Conservation (phyloP, 2,329 filamentous ascomycete genomes). For the Thelonectria blattea region DNA sequence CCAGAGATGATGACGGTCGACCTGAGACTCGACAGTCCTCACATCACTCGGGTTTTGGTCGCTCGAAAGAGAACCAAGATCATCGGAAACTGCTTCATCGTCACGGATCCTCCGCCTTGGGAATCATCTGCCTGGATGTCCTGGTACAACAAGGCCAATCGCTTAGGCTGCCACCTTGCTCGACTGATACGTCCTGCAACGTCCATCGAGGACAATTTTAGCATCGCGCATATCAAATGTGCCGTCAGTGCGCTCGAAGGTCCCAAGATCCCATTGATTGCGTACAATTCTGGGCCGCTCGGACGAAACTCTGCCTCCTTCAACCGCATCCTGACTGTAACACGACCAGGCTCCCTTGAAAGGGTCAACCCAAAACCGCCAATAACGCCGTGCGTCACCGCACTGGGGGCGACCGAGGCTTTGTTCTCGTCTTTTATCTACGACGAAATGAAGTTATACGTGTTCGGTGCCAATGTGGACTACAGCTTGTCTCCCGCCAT, state of each 20-base stretch:
- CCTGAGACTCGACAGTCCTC: slow-evolving; percentile 58
- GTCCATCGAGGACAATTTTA: slow-evolving; percentile 67
- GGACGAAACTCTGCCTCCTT: slow-evolving; percentile 71
- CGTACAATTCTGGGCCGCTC: slow-evolving; percentile 68
- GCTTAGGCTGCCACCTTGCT: slow-evolving; percentile 65
- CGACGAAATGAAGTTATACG: slow-evolving; percentile 74
- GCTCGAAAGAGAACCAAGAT: slow-evolving; percentile 63
- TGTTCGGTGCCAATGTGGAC: slow-evolving; percentile 74
- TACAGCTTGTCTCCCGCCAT: slow-evolving; percentile 80
- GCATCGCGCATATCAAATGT: slow-evolving; percentile 61
- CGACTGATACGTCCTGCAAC: slow-evolving; percentile 64
- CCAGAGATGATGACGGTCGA: slow-evolving; percentile 70
- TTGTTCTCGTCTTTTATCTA: slow-evolving; percentile 71
- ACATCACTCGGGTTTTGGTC: slow-evolving; percentile 57
- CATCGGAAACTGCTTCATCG: slow-evolving; percentile 60
- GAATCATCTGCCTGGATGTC: slow-evolving; percentile 59
- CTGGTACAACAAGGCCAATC: slow-evolving; percentile 63
- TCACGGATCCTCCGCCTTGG: slow-evolving; percentile 58
- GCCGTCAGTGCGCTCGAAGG: slow-evolving; percentile 51
- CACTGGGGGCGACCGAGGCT: slow-evolving; percentile 67
- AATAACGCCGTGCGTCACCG: slow-evolving; percentile 54
- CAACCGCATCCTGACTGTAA: slow-evolving; percentile 67
- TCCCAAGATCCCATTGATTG: slow-evolving; percentile 60
- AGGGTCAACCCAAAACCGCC: slow-evolving; percentile 32
- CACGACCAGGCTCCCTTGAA: slow-evolving; percentile 52